Base-by-base conservation (phyloP, 228 moss, liverwort and hornwort species). In the Sphagnum fallax region DNA sequence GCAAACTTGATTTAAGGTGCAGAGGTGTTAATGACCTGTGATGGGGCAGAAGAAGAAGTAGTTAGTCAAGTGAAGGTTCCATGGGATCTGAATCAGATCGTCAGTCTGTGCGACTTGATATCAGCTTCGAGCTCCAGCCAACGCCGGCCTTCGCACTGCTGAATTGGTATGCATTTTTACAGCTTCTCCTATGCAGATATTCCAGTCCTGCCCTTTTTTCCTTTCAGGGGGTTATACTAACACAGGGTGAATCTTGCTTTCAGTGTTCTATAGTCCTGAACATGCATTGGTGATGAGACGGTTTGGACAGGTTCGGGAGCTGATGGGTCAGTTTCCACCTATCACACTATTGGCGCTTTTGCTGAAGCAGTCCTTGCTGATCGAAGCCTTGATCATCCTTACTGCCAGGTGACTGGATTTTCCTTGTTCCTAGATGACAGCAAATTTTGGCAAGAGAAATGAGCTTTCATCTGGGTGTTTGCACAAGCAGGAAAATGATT, bases 101-200 rank as follows among this genome's bases (percentile, higher is more conserved):
- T 68, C 91, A 87, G 67, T 76, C 82, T 70, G 93, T 94, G 72
- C 84, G 89, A 32, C 87, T 94, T 53, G 91, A 94, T 71, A 91
- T 94, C 52, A 94, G 93, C 78, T 94, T 94, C 81, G 93, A 94
- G 84, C 93, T 72, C 91, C 88, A 7, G 80, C 87, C 18, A 91
- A 94, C 61, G 89, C 91, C n/a, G 93, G 93, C 59, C 79, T 94
- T 72, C 82, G 87, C 53, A 91, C 93, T 64, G 89, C 87, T 47
- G 93, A 94, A 78, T 74, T 94, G 86, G 93, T 91, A 75, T 32
- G 32, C 32, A 32, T 8, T 75, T 64, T 6, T 4, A 13, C 51
- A 64, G 64, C 47, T 53, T 49, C 53, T 49, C 52, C 0, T 60
- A 6, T 52, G 48, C 5, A 13, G 32, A 32, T 32, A 32, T 32